Evolutionary conservation across 495 filamentous ascomycete species (phyloP).

Genomic region (Penicillium taxi): DNA sequence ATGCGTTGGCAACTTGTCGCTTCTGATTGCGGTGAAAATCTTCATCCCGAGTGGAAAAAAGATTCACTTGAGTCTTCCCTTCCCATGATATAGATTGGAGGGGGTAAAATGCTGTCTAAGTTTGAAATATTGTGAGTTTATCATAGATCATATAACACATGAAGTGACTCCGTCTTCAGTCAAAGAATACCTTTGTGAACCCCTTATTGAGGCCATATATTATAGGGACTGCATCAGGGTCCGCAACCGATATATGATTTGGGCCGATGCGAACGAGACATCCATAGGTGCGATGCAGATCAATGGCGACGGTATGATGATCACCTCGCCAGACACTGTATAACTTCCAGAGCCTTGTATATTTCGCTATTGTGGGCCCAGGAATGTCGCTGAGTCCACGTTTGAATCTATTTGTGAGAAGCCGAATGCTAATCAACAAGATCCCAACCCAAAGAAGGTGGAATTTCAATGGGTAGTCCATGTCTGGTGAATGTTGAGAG

Average conservation of each 20-base stretch:
- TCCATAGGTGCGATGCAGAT: conserved; percentile 34
- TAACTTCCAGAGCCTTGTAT: conserved; percentile 30
- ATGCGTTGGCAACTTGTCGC: conserved; percentile 42
- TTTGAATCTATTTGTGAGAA: conserved; percentile 8
- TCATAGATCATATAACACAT: conserved; percentile 36
- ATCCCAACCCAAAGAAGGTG: too few species aligned
- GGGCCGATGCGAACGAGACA: conserved; percentile 34
- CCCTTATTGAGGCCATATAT: too few species aligned
- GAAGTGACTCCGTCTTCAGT: too few species aligned
- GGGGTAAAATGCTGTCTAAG: conserved; percentile 39
- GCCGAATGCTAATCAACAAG: too few species aligned
- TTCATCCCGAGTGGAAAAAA: conserved; percentile 64
- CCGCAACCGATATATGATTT: conserved; percentile 28
- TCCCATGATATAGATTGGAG: conserved; percentile 28
- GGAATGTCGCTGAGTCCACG: conserved; percentile 20
- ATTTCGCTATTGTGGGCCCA: conserved; percentile 27
- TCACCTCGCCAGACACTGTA: conserved; percentile 27
- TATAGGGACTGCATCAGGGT: conserved; percentile 28
- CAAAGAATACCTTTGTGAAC: too few species aligned
- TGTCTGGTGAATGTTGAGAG: too few species aligned
- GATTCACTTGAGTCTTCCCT: conserved; percentile 26
- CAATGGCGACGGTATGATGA: conserved; percentile 22
- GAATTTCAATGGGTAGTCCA: too few species aligned
- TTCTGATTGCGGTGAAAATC: conserved; percentile 58
- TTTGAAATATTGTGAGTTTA: neutral